Percentiles rank a stretch among this genome's conserved stretches.
These are phyloP conservation scores for Grosmannia clavigera DNA, from an alignment of 2,329 filamentous ascomycete genomes.

Conservation along the genomic window DNA sequence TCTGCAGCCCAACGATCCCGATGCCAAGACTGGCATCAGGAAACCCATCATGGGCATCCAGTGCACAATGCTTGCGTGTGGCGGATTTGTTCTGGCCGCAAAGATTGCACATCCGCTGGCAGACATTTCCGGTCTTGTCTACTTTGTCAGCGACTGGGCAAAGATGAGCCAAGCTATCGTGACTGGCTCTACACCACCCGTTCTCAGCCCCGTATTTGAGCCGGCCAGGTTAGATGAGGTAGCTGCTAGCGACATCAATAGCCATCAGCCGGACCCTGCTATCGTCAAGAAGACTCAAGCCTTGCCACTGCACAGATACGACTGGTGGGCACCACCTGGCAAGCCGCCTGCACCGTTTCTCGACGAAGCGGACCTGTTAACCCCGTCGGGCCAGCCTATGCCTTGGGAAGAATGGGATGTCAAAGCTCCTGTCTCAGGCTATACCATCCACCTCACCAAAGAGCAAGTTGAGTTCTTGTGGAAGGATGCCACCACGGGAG, in stretches of 20 bases:
- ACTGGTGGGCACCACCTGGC: constrained; percentile 4
- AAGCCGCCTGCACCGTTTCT: neutral
- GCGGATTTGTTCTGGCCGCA: constrained; percentile 1
- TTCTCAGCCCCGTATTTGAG: constrained; percentile 1
- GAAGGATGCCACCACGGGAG: neutral
- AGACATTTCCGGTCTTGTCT: constrained; percentile 1
- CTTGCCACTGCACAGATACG: constrained; percentile 3
- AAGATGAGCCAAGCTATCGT: constrained; percentile 1
- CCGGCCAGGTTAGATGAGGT: neutral
- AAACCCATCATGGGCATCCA: constrained; percentile 4
- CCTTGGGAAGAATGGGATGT: constrained; percentile 4
- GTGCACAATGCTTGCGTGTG: constrained; percentile 3
- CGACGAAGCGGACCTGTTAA: neutral
- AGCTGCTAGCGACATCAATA: constrained; percentile 1
- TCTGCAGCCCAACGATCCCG: constrained; percentile 1
- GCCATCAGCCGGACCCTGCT: neutral
- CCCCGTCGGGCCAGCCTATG: neutral
- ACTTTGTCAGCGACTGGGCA: constrained; percentile 2
- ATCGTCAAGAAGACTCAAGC: neutral
- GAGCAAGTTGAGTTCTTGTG: constrained; percentile 1
- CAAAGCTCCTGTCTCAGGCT: constrained; percentile 2
- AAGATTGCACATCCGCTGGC: constrained; percentile 5
- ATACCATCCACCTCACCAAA: constrained; percentile 2
- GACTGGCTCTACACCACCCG: neutral
- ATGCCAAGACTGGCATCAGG: neutral